Conservation (phyloP, 2,329 filamentous ascomycete genomes). For the Ceratocystis cubensis region DNA sequence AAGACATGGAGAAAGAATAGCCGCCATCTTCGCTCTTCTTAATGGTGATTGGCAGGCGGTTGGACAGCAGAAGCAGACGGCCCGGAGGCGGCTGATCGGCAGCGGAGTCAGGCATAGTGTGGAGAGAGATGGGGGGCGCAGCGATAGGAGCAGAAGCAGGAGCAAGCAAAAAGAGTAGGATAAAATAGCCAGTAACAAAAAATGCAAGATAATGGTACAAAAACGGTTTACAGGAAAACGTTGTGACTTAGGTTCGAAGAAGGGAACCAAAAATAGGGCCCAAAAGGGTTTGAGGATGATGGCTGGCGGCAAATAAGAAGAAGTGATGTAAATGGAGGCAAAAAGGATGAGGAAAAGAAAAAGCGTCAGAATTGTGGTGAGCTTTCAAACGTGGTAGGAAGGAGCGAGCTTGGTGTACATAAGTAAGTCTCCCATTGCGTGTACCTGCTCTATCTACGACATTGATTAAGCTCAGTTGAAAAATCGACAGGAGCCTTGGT, state of each 20-base stretch:
- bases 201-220: background rate
- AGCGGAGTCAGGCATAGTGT: slow-evolving; percentile 30
- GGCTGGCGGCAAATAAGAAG: background rate
- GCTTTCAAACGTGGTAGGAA: background rate
- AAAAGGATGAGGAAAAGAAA: background rate
- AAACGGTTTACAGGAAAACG: background rate
- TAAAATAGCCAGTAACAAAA: background rate
- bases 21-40: slow-evolving; percentile 83
- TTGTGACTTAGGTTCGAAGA: background rate
- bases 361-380: background rate
- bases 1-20: slow-evolving; percentile 93
- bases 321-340: background rate
- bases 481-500: slow-evolving; percentile 12
- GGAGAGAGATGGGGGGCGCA: background rate
- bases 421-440: background rate
- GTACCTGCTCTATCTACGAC: background rate
- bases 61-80: slow-evolving; percentile 74
- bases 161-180: background rate
- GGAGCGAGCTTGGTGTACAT: background rate
- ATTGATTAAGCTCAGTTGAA: slow-evolving; percentile 7
- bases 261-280: background rate
- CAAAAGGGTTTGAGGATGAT: background rate
- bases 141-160: background rate
- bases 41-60: slow-evolving; percentile 91
- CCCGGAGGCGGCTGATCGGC: slow-evolving; percentile 31